Evolutionary conservation across 1,284 basidiomycete species (phyloP).

Genomic region (Coniferiporia weirii): DNA sequence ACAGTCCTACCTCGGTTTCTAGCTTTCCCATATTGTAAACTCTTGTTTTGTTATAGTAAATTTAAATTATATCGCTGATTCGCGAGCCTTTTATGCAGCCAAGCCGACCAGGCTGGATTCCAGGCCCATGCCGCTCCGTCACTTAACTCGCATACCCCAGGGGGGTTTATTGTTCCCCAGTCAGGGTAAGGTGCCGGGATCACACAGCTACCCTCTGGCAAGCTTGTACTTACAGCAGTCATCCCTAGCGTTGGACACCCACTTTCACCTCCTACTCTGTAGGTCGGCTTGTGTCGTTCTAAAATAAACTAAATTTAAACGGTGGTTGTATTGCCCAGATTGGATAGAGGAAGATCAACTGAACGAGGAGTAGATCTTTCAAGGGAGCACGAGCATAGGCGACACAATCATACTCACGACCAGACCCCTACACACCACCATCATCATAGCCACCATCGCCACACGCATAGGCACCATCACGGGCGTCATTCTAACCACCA

Average conservation of each 20-base stretch:
- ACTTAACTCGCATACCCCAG: background rate
- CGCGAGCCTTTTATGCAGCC: background rate
- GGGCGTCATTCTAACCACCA: background rate
- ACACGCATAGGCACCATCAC: constrained; percentile 3
- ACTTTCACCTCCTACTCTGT: background rate
- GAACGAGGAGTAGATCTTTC: constrained; percentile 6
- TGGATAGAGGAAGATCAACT: constrained; percentile 2
- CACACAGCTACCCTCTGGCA: background rate
- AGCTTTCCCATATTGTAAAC: constrained; percentile 10
- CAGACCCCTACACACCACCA: background rate
- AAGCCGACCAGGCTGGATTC: background rate
- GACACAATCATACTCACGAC: background rate
- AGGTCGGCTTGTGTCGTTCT: background rate
- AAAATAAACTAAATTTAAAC: too few species aligned
- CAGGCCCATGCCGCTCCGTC: background rate
- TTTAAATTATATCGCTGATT: background rate
- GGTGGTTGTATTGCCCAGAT: background rate
- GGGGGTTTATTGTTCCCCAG: constrained; percentile 11
- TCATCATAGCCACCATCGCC: background rate
- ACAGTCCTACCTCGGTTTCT: background rate
- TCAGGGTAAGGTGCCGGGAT: background rate
- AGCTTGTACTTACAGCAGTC: background rate
- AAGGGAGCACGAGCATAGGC: constrained; percentile 1
- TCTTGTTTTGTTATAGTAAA: background rate
- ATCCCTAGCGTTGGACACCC: background rate